Evolutionary conservation across 345 rosid species (phyloP), one percentile per base, ranked within the genome.

Genomic region (Sisymbrium altissimum): DNA sequence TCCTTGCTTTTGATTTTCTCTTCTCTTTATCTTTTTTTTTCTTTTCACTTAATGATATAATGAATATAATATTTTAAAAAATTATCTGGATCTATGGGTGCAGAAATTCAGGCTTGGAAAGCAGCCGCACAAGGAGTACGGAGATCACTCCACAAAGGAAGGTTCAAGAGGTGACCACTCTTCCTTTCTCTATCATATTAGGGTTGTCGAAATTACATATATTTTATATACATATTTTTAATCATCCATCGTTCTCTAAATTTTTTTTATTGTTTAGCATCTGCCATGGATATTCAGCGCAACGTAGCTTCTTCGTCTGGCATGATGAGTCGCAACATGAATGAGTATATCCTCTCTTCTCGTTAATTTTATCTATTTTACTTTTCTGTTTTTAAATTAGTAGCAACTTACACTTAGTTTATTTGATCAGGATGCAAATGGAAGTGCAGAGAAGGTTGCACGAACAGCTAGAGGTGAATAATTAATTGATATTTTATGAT

Each of bases 401-500:
- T 14, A 73, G 71, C 72, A 80, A 83, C 86, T 88, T 79, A 84
- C 79, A 68, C 72, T 72, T 84, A 78, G 78, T 80, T 54, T 81
- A 79, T 86, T 79, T 79, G 19, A 83, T 77, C 81, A 92, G 99
- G 88, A 96, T 92, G 97, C 99, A 96, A 86, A 92, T 92, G 96
- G 99, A 92, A 89, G 99, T 96, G 76, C 99, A 92, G 74, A 87
- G 98, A 86, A 86, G 99, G 81, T 76, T 96, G 70, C 99, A 92
- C 49, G 99, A 96, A 78, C 99, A 96, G 75, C 76, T 96, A 30
- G 99, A 96, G 98, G 99, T 95, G 78, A 74, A 1, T 46, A 30
- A 25, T 38, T 36, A 43, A 43, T 62, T n/a, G n/a, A 61, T 76
- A 17, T 39, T 62, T 2, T 33, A 40, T 57, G 49, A 27, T 57